Percentiles rank a stretch among this genome's conserved stretches.
These are phyloP conservation scores for Serendipita sp. DNA, from an alignment of 768 basidiomycete species.

Conservation along the genomic window DNA sequence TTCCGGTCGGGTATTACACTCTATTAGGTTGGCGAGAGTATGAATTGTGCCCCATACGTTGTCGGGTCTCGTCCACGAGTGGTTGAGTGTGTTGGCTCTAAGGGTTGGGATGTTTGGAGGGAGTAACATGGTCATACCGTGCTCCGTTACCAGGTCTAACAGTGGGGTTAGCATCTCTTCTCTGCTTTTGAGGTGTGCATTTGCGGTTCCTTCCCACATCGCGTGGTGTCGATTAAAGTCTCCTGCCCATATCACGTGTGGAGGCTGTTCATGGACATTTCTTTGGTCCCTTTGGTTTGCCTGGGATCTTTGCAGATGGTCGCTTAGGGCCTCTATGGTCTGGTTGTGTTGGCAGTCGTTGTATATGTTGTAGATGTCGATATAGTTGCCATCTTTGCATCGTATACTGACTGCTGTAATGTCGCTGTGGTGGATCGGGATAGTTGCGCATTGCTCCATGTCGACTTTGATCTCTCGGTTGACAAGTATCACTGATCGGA, in stretches of 20 bases:
- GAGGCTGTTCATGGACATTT: not conserved
- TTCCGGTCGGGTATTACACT: constrained; percentile 16
- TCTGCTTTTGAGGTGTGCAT: not conserved
- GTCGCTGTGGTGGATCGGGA: no score
- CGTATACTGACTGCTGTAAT: no score
- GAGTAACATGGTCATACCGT: constrained; percentile 22
- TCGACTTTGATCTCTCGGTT: not conserved
- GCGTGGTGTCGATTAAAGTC: not conserved
- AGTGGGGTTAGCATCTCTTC: constrained; percentile 18
- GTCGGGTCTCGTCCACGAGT: constrained; percentile 20
- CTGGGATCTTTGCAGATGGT: not conserved
- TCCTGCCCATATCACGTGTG: not conserved
- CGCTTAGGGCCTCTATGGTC: not conserved
- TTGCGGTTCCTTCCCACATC: not conserved
- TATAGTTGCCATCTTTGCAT: no score
- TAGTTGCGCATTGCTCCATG: not conserved
- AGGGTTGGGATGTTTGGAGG: constrained; percentile 23
- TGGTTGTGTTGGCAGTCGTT: not conserved
- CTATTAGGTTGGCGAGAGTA: constrained; percentile 13
- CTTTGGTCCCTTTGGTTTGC: no score
- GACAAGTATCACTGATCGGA: not conserved
- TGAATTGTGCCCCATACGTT: constrained; percentile 25
- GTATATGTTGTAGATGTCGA: not conserved
- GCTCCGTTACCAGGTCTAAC: constrained; percentile 16
- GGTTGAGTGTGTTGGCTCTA: constrained; percentile 15